Evolutionary conservation across 2,329 filamentous ascomycete species (phyloP).

Genomic region (Colletotrichum aenigma): DNA sequence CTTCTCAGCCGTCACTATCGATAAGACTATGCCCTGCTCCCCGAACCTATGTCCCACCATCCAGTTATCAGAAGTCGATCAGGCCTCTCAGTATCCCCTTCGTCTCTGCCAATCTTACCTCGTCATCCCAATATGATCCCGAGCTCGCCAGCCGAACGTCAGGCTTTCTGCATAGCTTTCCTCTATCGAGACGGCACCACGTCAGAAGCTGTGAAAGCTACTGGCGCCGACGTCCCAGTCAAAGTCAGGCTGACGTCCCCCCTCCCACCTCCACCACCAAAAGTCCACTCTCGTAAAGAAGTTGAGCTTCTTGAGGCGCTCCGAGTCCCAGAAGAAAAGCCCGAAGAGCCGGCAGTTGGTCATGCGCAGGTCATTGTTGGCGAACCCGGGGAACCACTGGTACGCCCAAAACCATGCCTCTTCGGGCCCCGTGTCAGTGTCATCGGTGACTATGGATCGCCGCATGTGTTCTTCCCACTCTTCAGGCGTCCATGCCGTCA

Average conservation of each 20-base stretch:
- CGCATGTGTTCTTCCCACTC: constrained; percentile 2
- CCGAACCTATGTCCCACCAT: not conserved
- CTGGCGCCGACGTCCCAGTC: not conserved
- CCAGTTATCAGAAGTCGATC: not conserved
- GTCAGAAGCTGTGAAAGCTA: not conserved
- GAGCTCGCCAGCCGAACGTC: no score
- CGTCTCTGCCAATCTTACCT: not conserved
- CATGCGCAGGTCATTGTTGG: constrained; percentile 8
- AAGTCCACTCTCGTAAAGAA: constrained; percentile 8
- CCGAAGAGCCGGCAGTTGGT: constrained; percentile 14
- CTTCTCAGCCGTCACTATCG: not conserved
- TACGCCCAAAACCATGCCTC: constrained; percentile 19
- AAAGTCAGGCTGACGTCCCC: constrained; percentile 12
- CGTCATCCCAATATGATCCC: no score
- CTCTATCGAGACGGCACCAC: not conserved
- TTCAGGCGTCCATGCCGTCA: not conserved
- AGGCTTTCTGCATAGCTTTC: not conserved
- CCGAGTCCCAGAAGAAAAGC: constrained; percentile 15
- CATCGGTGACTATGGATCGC: not conserved
- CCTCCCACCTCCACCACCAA: constrained; percentile 17
- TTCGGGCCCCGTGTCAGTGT: constrained; percentile 8
- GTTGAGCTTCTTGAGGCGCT: constrained; percentile 7
- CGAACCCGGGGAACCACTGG: not conserved
- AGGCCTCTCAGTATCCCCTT: not conserved
- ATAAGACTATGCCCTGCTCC: not conserved